Base-by-base conservation (phyloP, 2,329 filamentous ascomycete genomes). In the Neofusicoccum cordaticola region DNA sequence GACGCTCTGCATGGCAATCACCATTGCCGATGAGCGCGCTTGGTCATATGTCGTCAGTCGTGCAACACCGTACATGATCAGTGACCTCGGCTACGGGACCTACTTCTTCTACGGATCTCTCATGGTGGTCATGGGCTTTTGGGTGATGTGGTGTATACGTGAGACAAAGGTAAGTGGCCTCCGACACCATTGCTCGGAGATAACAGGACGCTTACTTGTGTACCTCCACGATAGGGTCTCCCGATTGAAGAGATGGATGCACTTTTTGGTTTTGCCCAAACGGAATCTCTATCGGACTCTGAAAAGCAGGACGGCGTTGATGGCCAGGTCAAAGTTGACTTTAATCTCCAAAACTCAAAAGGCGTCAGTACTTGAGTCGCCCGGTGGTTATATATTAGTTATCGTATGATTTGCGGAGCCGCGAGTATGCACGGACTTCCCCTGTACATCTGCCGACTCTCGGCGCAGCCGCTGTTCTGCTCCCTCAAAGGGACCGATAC, bases 61-160 rank as follows among this genome's bases (percentile, higher is more conserved):
- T 13, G 74, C 73, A 27, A 78, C 77, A 2, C 75, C 76, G 0
- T 76, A 76, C 64, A 77, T 76, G 74, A 76, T 75, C 50, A 71
- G 74, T 37, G 69, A 74, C 57, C 69, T 78, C 0, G 75, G 74
- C 0, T 77, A 78, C 22, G 76, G 77, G 1, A 74, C 75, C 0
- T 79, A 78, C 62, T 75, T 77, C 66, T 78, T 79, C 71, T 79
- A 78, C 48, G 74, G 69, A 1, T 69, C 71, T 1, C 71, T 74
- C 8, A 64, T 74, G 1, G 67, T 71, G 0, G 66, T 66, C 12
- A 74, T 74, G 73, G 72, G 72, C 4, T 56, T 74, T 6, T 75
- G 71, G 71, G 69, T 69, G 34, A 74, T 74, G 65, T 71, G 74
- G 63, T 74, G 74, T 48, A 71, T 75, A 1, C 73, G 72, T 0